phyloP scores from a whole-genome alignment of 257 asterid species.

The Solanum peruvianum region DNA sequence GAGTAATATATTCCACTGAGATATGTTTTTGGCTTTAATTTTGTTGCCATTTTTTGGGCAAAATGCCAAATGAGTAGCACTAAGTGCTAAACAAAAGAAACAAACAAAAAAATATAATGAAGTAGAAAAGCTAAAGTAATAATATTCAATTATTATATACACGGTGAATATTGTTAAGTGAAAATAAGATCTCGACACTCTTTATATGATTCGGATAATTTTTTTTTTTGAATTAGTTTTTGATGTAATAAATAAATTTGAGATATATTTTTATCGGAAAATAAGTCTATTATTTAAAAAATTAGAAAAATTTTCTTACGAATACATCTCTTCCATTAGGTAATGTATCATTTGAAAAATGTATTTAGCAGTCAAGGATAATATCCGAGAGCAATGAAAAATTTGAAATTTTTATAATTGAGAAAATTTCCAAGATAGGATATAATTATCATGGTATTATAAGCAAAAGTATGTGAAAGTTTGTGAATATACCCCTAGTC shows the following conservation, averaged over 20 bases:
- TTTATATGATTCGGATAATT: too few species aligned
- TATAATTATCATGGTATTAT: background rate
- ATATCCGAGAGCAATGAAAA: too few species aligned
- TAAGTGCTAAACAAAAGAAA: background rate
- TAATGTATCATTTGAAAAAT: background rate
- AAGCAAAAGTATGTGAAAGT: background rate
- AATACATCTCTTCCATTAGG: background rate
- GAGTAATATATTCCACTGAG: background rate
- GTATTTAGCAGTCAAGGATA: too few species aligned
- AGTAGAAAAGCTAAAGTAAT: background rate
- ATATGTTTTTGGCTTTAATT: background rate
- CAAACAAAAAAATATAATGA: background rate
- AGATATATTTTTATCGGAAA: too few species aligned
- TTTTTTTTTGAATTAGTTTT: too few species aligned
- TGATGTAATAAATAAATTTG: too few species aligned
- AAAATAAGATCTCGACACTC: too few species aligned
- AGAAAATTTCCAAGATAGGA: fast-evolving
- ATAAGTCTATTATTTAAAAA: too few species aligned
- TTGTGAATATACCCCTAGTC: background rate
- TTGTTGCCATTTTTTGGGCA: background rate
- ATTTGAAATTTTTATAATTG: too few species aligned
- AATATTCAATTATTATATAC: background rate
- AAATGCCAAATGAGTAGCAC: background rate
- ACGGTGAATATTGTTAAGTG: background rate
- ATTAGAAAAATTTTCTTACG: too few species aligned